phyloP scores from a whole-genome alignment of 805 yeast species.

The Ogataea chonburiensis region DNA sequence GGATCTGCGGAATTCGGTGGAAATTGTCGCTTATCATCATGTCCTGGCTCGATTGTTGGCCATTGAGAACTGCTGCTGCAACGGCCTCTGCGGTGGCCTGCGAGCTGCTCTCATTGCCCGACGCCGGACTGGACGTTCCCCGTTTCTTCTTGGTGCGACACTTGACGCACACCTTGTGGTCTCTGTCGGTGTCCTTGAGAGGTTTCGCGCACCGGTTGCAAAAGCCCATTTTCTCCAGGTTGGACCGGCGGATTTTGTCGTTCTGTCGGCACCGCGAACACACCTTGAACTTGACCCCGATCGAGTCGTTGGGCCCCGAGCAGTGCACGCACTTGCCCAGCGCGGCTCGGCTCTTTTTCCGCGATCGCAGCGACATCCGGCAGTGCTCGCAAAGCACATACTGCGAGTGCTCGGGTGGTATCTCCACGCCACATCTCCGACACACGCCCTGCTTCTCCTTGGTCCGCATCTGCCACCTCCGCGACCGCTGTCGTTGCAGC shows the following conservation, averaged over 20 bases:
- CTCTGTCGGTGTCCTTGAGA: conserved; percentile 46
- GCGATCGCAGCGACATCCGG: conserved; percentile 50
- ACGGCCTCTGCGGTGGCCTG: conserved; percentile 19
- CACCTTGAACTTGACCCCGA: conserved; percentile 54
- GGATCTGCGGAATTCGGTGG: conserved; percentile 22
- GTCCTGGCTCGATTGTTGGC: conserved; percentile 16
- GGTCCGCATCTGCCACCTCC: conserved; percentile 64
- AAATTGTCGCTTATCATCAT: conserved; percentile 16
- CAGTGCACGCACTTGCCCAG: conserved; percentile 71
- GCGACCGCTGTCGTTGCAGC: conserved; percentile 58
- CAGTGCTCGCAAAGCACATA: conserved; percentile 63
- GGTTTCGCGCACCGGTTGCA: conserved; percentile 62
- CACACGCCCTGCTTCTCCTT: conserved; percentile 62
- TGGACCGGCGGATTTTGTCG: conserved; percentile 56
- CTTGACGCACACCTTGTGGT: conserved; percentile 53
- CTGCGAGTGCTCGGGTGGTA: conserved; percentile 49
- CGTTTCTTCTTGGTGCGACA: conserved; percentile 57
- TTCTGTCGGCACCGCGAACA: conserved; percentile 62
- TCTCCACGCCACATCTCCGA: conserved; percentile 58
- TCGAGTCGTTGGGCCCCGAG: conserved; percentile 51
- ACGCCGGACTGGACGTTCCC: conserved; percentile 3
- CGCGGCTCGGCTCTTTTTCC: conserved; percentile 58
- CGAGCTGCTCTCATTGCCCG: not conserved
- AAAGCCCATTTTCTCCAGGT: conserved; percentile 54
- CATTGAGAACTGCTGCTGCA: conserved; percentile 21